Evolutionary conservation across 2,329 filamentous ascomycete genomes (phyloP).

Genomic region (Aspergillus cejpii): DNA sequence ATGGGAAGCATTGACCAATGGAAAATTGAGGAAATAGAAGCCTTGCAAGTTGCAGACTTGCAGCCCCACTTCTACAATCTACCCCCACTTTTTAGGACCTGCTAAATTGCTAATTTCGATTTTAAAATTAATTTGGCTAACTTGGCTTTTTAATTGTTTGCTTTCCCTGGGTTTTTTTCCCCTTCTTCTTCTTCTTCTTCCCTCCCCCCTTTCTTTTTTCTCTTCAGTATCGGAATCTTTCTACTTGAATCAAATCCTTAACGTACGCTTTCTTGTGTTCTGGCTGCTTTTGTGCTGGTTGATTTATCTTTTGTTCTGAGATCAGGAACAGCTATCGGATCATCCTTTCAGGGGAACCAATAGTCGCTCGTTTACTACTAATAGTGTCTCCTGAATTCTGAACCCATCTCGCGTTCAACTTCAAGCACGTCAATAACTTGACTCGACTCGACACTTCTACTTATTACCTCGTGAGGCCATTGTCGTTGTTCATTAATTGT

Average conservation of each 20-base stretch:
- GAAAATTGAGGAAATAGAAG: not conserved
- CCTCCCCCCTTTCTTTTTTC: not conserved
- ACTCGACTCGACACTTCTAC: too few species aligned
- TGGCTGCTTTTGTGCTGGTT: too few species aligned
- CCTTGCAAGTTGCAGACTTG: not conserved
- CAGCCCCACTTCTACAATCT: not conserved
- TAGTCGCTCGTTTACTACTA: not conserved
- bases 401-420: too few species aligned
- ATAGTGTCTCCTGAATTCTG: not conserved
- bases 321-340: not conserved
- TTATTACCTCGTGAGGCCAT: too few species aligned
- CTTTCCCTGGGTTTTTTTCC: not conserved
- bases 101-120: not conserved
- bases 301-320: not conserved
- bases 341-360: not conserved
- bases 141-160: not conserved
- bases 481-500: too few species aligned
- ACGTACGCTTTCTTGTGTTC: not conserved
- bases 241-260: not conserved
- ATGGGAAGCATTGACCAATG: conserved; percentile 9
- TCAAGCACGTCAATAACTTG: too few species aligned
- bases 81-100: conserved; percentile 8
- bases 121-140: not conserved
- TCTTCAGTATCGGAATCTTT: not conserved
- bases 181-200: not conserved